These are phyloP conservation scores for Sugiyamaella neomexicana DNA, from an alignment of 1,139 yeast species.

Conservation along the genomic window DNA sequence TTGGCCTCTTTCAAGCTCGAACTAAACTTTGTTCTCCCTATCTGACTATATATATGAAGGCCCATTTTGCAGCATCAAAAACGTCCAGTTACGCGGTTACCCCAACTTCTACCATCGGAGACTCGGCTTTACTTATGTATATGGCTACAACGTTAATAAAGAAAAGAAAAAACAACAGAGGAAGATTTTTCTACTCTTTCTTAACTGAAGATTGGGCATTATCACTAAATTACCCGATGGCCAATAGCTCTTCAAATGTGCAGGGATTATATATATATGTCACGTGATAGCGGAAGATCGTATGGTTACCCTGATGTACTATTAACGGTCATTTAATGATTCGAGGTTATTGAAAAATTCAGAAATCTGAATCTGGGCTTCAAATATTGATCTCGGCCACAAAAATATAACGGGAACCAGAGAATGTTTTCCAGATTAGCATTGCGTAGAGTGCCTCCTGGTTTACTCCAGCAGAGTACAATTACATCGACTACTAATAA, in stretches of 20 bases:
- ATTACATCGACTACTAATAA: not conserved
- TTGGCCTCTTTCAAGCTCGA: not conserved
- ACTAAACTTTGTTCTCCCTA: not conserved
- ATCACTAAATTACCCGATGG: no score
- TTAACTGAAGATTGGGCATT: no score
- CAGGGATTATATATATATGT: no score
- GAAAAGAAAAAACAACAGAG: no score
- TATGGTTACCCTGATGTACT: no score
- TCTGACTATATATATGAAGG: not conserved
- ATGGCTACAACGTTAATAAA: not conserved
- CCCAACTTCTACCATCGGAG: not conserved
- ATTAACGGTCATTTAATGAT: no score
- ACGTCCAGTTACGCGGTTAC: not conserved
- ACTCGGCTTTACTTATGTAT: not conserved
- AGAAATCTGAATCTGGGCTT: not conserved
- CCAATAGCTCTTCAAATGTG: no score
- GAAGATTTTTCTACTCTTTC: no score
- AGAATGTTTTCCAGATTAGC: constrained; percentile 9
- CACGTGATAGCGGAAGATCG: no score
- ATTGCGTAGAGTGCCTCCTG: not conserved
- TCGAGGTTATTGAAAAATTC: not conserved
- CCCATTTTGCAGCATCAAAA: not conserved
- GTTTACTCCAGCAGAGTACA: not conserved
- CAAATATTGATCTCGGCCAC: no score
- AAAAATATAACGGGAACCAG: not conserved